Evolutionary conservation across 768 basidiomycete species (phyloP).

Genomic region (Auriscalpium vulgare): DNA sequence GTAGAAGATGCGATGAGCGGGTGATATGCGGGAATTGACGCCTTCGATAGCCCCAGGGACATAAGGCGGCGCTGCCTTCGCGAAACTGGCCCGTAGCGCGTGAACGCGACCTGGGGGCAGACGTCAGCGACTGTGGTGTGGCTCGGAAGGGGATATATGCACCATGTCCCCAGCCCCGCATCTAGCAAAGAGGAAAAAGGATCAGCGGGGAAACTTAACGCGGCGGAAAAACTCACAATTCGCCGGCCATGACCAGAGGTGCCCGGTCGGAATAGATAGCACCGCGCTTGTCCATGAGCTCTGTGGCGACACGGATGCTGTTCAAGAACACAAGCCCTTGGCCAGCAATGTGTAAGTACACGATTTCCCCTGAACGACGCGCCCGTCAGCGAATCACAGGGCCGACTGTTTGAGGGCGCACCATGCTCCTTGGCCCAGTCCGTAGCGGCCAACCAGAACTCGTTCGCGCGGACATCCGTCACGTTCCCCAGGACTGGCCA

Average conservation of each 20-base stretch:
- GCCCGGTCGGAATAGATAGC: slow-evolving; percentile 73
- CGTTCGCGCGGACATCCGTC: slow-evolving; percentile 46
- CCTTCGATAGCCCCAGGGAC: slow-evolving; percentile 9
- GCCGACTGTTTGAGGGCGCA: slow-evolving; percentile 24
- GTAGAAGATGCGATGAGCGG: slow-evolving; percentile 12
- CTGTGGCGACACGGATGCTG: slow-evolving; percentile 46
- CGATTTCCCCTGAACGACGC: slow-evolving; percentile 43
- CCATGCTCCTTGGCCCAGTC: slow-evolving; percentile 60
- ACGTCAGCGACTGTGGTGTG: neutral
- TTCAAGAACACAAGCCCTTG: slow-evolving; percentile 64
- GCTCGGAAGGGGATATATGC: neutral
- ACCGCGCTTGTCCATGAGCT: slow-evolving; percentile 64
- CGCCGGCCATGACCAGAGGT: slow-evolving; percentile 57
- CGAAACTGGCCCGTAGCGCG: slow-evolving; percentile 11
- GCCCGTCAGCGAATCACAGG: slow-evolving; percentile 33
- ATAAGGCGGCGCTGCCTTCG: slow-evolving; percentile 14
- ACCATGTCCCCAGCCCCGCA: slow-evolving; percentile 15
- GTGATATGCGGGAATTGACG: slow-evolving; percentile 7
- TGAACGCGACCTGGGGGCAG: slow-evolving; percentile 10
- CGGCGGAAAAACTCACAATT: slow-evolving; percentile 42
- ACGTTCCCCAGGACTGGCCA: slow-evolving; percentile 61
- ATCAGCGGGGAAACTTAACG: neutral
- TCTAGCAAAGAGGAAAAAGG: neutral
- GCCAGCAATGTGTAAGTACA: slow-evolving; percentile 57
- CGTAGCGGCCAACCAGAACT: slow-evolving; percentile 57